A percentile compares a stretch with the other conserved stretches of the same genome.
phyloP scores from a whole-genome alignment of 768 basidiomycete genomes.

The Scleroderma bovista region DNA sequence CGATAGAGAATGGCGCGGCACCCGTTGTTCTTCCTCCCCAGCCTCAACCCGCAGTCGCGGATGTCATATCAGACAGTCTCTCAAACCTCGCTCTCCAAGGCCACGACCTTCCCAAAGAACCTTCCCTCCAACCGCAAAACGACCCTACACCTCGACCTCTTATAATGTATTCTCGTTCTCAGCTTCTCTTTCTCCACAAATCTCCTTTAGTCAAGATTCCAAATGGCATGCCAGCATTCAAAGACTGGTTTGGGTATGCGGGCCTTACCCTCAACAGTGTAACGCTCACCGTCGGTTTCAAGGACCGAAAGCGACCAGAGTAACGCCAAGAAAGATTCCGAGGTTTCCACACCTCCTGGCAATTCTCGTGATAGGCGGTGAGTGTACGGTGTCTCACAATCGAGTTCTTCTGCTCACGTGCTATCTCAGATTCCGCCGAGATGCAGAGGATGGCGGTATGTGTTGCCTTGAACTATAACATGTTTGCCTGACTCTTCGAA shows the following conservation, averaged over 20 bases:
- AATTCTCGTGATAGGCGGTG: conserved; percentile 67
- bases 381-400: conserved; percentile 8
- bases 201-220: conserved; percentile 76
- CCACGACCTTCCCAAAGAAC: conserved; percentile 6
- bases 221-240: conserved; percentile 71
- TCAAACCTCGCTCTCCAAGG: conserved; percentile 28
- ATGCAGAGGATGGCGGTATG: conserved; percentile 69
- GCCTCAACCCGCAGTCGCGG: conserved; percentile 16
- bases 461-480: conserved; percentile 5
- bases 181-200: conserved; percentile 61
- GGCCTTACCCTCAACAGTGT: conserved; percentile 9
- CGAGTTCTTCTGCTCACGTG: conserved; percentile 7
- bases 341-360: conserved; percentile 43
- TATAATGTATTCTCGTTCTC: conserved; percentile 62
- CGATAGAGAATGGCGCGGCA: conserved; percentile 16
- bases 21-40: not conserved
- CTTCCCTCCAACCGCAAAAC: conserved; percentile 20
- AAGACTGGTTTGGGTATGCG: conserved; percentile 85
- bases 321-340: conserved; percentile 56
- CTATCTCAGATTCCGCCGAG: conserved; percentile 59
- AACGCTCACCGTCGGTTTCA: conserved; percentile 17
- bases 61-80: conserved; percentile 27
- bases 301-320: conserved; percentile 44
- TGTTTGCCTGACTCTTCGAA: conserved; percentile 25
- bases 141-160: conserved; percentile 35